Percentiles rank a stretch among this genome's conserved stretches.
Conservation (phyloP, 2,329 filamentous ascomycete genomes). For the Pestalotiopsis sp. region DNA sequence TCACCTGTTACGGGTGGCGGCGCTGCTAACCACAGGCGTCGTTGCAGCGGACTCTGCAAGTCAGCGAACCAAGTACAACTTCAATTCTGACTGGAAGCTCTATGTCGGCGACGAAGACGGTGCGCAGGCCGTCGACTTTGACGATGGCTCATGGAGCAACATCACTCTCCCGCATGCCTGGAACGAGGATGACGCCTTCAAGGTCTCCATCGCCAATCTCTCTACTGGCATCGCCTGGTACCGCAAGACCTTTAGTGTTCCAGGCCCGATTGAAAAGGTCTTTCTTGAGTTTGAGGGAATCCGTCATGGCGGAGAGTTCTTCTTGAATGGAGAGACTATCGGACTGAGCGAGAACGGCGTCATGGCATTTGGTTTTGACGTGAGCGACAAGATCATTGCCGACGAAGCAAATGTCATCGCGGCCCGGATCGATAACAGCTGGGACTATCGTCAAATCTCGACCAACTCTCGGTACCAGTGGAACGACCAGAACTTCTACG, state of each 20-base stretch:
- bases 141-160: not conserved
- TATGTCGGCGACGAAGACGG: conserved; percentile 1
- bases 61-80: not conserved
- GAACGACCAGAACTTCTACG: conserved; percentile 7
- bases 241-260: conserved; percentile 6
- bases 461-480: not conserved
- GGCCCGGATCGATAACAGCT: not conserved
- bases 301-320: conserved; percentile 3
- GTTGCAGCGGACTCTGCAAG: not conserved
- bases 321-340: conserved; percentile 5
- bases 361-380: conserved; percentile 8
- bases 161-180: not conserved
- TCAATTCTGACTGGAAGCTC: conserved; percentile 10
- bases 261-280: not conserved
- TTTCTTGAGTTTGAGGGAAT: conserved; percentile 9
- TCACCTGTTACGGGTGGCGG: not conserved
- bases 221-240: conserved; percentile 6
- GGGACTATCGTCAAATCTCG: not conserved
- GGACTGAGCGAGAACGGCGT: conserved; percentile 6
- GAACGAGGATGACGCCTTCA: conserved; percentile 7
- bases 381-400: not conserved
- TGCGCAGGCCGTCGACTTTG: not conserved
- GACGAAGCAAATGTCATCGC: not conserved
- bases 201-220: not conserved
- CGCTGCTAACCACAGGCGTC: not conserved